Evolutionary conservation across 2,329 filamentous ascomycete species (phyloP), one percentile per base, ranked within the genome.

Genomic region (Pestalotiopsis sp.): DNA sequence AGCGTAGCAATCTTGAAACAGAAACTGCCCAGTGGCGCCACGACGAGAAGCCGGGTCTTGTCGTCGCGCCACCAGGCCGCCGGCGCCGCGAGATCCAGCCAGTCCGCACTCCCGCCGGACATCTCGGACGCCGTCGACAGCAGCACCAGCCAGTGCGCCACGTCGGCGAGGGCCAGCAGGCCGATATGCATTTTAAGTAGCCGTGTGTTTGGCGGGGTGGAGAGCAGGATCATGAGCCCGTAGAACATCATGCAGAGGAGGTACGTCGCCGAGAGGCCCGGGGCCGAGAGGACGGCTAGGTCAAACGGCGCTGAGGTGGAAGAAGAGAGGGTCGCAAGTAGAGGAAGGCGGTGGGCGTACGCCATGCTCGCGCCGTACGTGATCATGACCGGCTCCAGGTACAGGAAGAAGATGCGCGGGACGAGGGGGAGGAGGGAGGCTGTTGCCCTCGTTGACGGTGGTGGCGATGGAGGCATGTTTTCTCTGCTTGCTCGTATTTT

Each of bases 381-480:
- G 60, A 76, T 75, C 2, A 65, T 27, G 14, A 72, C 63, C 14
- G 73, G 73, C 38, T 75, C 74, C 20, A 76, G 62, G 64, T 75
- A 76, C 23, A 76, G 68, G 69, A 74, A 76, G 67, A 76, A 76
- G 52, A 75, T 71, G 12, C 74, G 69, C 55, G 74, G 73, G 39
- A 75, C 55, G 14, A 64, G 67, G 1, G 73, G 74, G 11, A 76
- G 69, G 20, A 76, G 73, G 63, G 72, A 73, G 31, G 74, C 74
- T n/a, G 70, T 76, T 49, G 68, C 74, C 38, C 49, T 20, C 12
- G 7, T 4, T 20, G 36, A 9, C 6, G 12, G n/a, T 2, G 27
- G 7, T 20, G 3, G n/a, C 6, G 7, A 11, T 25, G 11, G 20
- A 4, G 20, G 20, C 11, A 27, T 57, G 52, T 12, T 60, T 12